Percentiles rank a stretch among this genome's conserved stretches.
Evolutionary conservation across 2,329 filamentous ascomycete species (phyloP).

Genomic region (Penicillium thymicola): DNA sequence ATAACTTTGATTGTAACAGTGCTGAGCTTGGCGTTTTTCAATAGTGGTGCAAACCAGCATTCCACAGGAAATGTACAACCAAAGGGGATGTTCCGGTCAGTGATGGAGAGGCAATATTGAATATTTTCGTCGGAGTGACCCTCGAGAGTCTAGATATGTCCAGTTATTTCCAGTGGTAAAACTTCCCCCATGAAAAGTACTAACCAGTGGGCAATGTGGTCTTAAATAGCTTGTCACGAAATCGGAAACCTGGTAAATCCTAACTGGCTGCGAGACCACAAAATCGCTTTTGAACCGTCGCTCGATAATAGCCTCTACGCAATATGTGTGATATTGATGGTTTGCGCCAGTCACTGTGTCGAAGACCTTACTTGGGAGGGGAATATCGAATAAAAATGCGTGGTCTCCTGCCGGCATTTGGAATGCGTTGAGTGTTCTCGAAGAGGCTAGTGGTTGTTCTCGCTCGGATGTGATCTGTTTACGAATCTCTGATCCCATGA

Average conservation of each 20-base stretch:
- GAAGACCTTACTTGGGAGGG: conserved; percentile 7
- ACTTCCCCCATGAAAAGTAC: background rate
- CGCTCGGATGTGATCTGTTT: conserved; percentile 13
- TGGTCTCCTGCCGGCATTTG: conserved; percentile 18
- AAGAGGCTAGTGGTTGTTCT: conserved; percentile 14
- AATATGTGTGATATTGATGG: conserved; percentile 19
- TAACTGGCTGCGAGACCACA: conserved; percentile 14
- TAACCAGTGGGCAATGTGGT: conserved; percentile 3
- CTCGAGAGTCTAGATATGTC: conserved; percentile 10
- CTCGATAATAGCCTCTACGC: conserved; percentile 13
- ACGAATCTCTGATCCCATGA: background rate
- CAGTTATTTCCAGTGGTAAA: background rate
- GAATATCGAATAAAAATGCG: conserved; percentile 20
- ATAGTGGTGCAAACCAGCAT: conserved; percentile 16
- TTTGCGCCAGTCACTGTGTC: conserved; percentile 11
- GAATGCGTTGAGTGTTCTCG: conserved; percentile 16
- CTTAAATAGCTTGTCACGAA: background rate
- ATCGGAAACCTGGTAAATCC: conserved; percentile 12
- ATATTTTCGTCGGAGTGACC: conserved; percentile 7
- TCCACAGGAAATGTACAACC: conserved; percentile 20
- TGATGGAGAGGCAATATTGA: conserved; percentile 20
- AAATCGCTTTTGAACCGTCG: conserved; percentile 14
- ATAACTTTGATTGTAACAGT: conserved; percentile 9
- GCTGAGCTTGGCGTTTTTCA: conserved; percentile 8
- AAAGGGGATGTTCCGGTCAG: conserved; percentile 17